A percentile compares a stretch with the other conserved stretches of the same genome.
phyloP scores from a whole-genome alignment of 768 basidiomycete genomes.

The Piloderma croceum region DNA sequence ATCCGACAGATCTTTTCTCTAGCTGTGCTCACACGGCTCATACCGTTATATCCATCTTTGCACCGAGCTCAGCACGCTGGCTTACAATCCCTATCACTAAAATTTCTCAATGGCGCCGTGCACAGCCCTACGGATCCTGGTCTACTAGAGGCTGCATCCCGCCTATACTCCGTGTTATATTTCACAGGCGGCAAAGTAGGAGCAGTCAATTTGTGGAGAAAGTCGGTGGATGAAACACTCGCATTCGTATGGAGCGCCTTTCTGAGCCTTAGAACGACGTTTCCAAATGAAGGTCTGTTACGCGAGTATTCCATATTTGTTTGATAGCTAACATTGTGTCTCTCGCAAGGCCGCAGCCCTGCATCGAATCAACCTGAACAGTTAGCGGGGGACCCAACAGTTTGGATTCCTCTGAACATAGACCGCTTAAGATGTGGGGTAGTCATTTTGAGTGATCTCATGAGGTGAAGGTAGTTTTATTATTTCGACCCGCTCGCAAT shows the following conservation, averaged over 20 bases:
- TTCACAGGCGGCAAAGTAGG: constrained; percentile 77
- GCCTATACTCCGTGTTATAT: constrained; percentile 59
- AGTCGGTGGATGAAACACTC: constrained; percentile 65
- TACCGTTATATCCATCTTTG: constrained; percentile 62
- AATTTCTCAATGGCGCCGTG: constrained; percentile 50
- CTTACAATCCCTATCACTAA: constrained; percentile 49
- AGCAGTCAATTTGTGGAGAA: constrained; percentile 66
- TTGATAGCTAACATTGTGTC: neutral
- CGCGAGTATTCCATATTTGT: neutral
- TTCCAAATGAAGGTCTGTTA: constrained; percentile 39
- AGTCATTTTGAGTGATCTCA: constrained; percentile 45
- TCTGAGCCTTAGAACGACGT: constrained; percentile 53
- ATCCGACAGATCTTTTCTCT: constrained; percentile 38
- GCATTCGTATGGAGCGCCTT: constrained; percentile 63
- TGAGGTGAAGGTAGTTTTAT: constrained; percentile 55
- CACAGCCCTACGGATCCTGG: constrained; percentile 34
- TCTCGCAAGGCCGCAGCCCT: constrained; percentile 10
- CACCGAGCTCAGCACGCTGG: constrained; percentile 50
- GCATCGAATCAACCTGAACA: constrained; percentile 12
- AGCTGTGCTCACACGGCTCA: constrained; percentile 47
- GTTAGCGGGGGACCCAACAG: constrained; percentile 40
- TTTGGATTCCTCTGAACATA: constrained; percentile 48
- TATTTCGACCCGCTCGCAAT: neutral
- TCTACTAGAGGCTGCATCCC: constrained; percentile 45
- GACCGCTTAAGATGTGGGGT: constrained; percentile 56